Evolutionary conservation across 176 grass and related monocot genomes (phyloP).

Genomic region (Pontederia paniculata): DNA sequence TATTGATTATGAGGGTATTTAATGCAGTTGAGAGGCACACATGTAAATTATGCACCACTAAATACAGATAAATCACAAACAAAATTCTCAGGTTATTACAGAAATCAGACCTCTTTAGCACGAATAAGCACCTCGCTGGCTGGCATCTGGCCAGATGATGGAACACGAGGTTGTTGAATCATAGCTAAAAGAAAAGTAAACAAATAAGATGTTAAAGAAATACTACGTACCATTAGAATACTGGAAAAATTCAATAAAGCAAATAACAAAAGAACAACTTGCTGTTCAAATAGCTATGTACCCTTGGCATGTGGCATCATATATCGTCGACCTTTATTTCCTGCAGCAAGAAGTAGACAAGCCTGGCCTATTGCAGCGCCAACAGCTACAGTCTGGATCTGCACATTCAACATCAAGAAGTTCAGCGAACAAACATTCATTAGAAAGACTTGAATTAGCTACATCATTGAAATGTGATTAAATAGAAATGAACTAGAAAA

Average conservation of each 20-base stretch:
- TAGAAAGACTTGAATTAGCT: slow-evolving; percentile 1
- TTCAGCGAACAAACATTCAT: background rate
- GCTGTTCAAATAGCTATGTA: slow-evolving; percentile 9
- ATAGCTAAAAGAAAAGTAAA: slow-evolving; percentile 48
- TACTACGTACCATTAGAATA: slow-evolving; percentile 4
- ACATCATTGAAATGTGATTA: too few species aligned
- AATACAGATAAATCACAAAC: too few species aligned
- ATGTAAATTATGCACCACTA: too few species aligned
- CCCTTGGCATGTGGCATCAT: slow-evolving; percentile 88
- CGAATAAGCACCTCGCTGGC: slow-evolving; percentile 81
- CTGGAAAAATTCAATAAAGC: slow-evolving; percentile 1
- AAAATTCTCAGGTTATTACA: too few species aligned
- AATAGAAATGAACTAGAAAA: too few species aligned
- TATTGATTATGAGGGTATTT: too few species aligned
- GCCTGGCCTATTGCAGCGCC: slow-evolving; percentile 74
- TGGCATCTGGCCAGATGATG: slow-evolving; percentile 75
- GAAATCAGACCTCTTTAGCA: slow-evolving; percentile 56
- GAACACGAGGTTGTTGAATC: slow-evolving; percentile 80
- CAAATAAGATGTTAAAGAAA: slow-evolving; percentile 18
- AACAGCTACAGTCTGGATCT: slow-evolving; percentile 81
- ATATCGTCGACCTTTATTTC: slow-evolving; percentile 96
- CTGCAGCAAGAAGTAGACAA: slow-evolving; percentile 86
- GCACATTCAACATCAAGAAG: slow-evolving; percentile 9
- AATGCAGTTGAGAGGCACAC: too few species aligned
- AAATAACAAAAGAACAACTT: background rate